Base-by-base conservation (phyloP, 2,329 filamentous ascomycete genomes). In the Endoconidiophora laricicola region DNA sequence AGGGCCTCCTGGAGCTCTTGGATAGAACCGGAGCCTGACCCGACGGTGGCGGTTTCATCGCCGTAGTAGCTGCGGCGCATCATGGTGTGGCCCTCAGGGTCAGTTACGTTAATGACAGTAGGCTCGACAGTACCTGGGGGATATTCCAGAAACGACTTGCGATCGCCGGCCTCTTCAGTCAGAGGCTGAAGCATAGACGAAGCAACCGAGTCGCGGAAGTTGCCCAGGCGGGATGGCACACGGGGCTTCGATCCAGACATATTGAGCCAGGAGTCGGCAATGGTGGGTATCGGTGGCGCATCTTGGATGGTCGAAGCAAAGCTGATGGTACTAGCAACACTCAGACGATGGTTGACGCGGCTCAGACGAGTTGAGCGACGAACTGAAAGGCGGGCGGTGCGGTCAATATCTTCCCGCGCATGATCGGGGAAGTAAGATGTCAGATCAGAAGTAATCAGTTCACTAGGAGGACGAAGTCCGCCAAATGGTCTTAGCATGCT, bases 391-490 rank as follows among this genome's bases (percentile, higher is more conserved):
- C 91, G 83, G 55, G 94, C 88, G 0, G 91, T 96, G 58, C 87
- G 83, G 63, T 96, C 91, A 61, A 98, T 95, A 58, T 94, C 86
- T 61, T 94, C 88, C 50, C 86, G 81, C 46, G 88, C 80, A 59
- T 96, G 90, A 60, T 94, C 87, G 0, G 91, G 91, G 72, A 98
- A 98, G 69, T 96, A 98, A 0, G 88, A 94, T 1, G 86, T 91
- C 53, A 98, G 70, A 61, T 98, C 91, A 20, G 91, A 94, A 23
- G 90, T 90, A 61, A 98, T 98, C 62, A 98, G 76, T 68, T 98
- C 91, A 67, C 90, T 96, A 1, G 91, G 91, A 16, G 91, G 91
- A 58, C 91, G 76, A 56, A 91, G 80, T 33, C 90, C 90, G 59
- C 93, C 91, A 65, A 96, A 96, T 56, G 83, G 82, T 56, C 83